Evolutionary conservation across 805 yeast genomes (phyloP), one percentile per base, ranked within the genome.

Genomic region (Yarrowia keelungensis): DNA sequence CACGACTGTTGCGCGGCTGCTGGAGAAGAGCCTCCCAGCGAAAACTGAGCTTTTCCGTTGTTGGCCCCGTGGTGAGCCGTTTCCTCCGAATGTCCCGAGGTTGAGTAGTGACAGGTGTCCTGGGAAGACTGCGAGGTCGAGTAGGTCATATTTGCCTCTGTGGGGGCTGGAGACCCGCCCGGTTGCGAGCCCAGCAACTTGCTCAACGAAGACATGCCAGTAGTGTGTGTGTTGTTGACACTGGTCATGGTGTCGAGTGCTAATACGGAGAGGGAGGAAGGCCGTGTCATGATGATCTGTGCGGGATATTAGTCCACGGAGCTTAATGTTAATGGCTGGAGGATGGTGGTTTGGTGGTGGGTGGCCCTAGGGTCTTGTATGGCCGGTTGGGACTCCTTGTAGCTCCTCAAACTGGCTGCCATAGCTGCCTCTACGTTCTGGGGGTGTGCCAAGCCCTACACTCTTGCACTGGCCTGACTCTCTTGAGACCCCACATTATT

Each of bases 131-230:
- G 62, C 32, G 61, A 42, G 35, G 43, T 16, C 15, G 67, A 54
- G 15, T 56, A 32, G 8, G 42, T 47, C 22, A 39, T 42, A 15
- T 36, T 50, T 32, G 46, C 39, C 41, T 22, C 61, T 9, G 49
- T 16, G 16, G 26, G 22, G 19, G 53, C 56, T 9, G 67, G 50
- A 9, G 61, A 42, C 41, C 26, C 36, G 36, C n/a, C 64, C 36
- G 51, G 51, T 22, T 32, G 47, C 39, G 69, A 50, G 22, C 71
- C 72, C 50, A 71, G 62, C 47, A 71, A 68, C 38, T 56, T 71
- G 22, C 72, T 59, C 61, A 71, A 56, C 43, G 73, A 71, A 11
- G 72, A 71, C 38, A 72, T 64, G 39, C 72, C 67, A 16, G 71
- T 68, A 22, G 66, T 42, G 35, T 72, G 62, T 41, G 46, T 56